These are phyloP conservation scores for Fraxinus sp. DNA, from an alignment of 305 asterid genomes.

Conservation along the genomic window DNA sequence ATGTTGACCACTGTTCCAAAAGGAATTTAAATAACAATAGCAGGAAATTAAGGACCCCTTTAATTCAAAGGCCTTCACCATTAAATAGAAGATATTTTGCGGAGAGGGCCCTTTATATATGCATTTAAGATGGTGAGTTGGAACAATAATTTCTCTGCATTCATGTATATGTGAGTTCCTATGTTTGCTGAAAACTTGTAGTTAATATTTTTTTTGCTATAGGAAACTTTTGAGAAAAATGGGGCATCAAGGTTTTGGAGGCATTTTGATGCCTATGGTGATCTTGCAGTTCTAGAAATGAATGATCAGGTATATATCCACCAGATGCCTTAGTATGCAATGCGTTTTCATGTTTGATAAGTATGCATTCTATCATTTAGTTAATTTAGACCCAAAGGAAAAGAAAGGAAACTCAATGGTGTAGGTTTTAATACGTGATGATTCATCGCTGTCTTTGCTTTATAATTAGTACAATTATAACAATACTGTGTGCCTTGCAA, in stretches of 20 bases:
- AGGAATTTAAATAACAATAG: not conserved
- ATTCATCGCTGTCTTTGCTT: conserved; percentile 8
- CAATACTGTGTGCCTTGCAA: not conserved
- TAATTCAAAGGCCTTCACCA: not conserved
- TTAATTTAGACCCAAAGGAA: conserved; percentile 5
- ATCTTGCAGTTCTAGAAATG: conserved; percentile 41
- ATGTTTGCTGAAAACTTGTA: not conserved
- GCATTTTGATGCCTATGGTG: conserved; percentile 65
- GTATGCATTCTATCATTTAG: conserved; percentile 1
- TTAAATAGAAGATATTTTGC: not conserved
- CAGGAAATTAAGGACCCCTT: conserved; percentile 9
- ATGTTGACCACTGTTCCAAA: not conserved
- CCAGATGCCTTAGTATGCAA: conserved; percentile 7
- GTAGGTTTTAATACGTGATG: not conserved
- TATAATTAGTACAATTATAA: not conserved
- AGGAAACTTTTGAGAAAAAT: conserved; percentile 70
- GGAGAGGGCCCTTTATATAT: not conserved
- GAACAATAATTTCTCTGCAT: not conserved
- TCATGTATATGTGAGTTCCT: not conserved
- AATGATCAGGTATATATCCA: conserved; percentile 51
- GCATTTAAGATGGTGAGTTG: not conserved
- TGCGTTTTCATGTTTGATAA: not conserved
- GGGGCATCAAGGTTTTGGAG: conserved; percentile 80
- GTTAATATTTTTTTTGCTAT: conserved; percentile 26
- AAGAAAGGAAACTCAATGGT: conserved; percentile 2